Base-by-base conservation (phyloP, 73 alveolate genomes). In the Stentor coeruleus region DNA sequence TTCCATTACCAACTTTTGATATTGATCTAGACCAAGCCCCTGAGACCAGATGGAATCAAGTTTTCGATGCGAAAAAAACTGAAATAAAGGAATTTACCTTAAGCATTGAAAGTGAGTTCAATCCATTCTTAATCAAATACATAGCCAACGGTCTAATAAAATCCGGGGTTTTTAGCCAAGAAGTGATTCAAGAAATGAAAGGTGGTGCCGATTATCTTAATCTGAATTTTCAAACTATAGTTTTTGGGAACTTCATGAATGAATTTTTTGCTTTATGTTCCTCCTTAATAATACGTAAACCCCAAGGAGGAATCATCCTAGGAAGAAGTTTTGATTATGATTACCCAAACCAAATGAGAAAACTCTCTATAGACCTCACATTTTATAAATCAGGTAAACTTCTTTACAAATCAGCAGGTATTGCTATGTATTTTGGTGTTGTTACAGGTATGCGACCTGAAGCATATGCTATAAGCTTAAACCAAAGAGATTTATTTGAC, bases 211-310 rank as follows among this genome's bases (percentile, higher is more conserved):
- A 74, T 30, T 77, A 15, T 28, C 83, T 74, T 3, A 85, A 74
- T 2, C 3, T 86, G 73, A 59, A 82, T 3, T 38, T 72, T 35
- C 38, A 81, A 38, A 81, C 84, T 38, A 82, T 82, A 1, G 36
- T 74, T 85, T 55, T 89, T 72, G 33, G 60, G 28, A 83, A 90
- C 74, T 35, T n/a, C n/a, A n/a, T 75, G 35, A 85, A 90, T 81
- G 96, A 90, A 72, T 36, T 87, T 4, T 73, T 40, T 36, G 87
- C 93, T 11, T 39, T 81, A 38, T 86, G 96, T 39, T 77, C 96
- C 1, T 41, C 91, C 0, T 81, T 87, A 3, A 84, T 90, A 2
- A 93, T 89, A 20, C 28, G 72, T 3, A 20, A 35, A 4, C 49
- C 59, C 38, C 76, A 81, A 20, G 84, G 77, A 0, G 57, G 39